Conservation (phyloP, 2,329 filamentous ascomycete genomes). For the Aspergillus sclerotialis region DNA sequence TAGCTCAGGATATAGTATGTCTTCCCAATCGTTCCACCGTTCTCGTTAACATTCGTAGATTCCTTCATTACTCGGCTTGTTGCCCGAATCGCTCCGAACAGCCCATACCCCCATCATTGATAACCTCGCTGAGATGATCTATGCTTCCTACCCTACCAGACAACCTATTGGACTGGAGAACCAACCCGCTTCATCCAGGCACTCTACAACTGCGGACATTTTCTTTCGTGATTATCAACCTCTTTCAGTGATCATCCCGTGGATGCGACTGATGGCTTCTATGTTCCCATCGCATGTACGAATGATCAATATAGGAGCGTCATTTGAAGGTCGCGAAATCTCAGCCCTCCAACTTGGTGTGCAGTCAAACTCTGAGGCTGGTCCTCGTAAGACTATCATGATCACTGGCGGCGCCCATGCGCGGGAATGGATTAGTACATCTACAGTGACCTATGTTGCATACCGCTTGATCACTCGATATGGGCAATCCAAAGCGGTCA, state of each 20-base stretch:
- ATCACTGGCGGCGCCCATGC: conserved; percentile 85
- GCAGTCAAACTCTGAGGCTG: conserved; percentile 41
- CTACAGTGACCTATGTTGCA: conserved; percentile 82
- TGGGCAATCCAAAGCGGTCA: conserved; percentile 63
- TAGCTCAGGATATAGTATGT: conserved; percentile 67
- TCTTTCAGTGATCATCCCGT: conserved; percentile 72
- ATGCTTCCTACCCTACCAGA: conserved; percentile 62
- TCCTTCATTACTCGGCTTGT: conserved; percentile 66
- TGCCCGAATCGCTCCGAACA: conserved; percentile 66
- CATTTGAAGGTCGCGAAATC: conserved; percentile 82
- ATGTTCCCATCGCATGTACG: conserved; percentile 80
- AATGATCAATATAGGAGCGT: conserved; percentile 70
- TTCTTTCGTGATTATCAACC: conserved; percentile 95
- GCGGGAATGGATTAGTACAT: conserved; percentile 92
- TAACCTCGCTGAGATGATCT: conserved; percentile 70
- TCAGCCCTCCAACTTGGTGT: conserved; percentile 70
- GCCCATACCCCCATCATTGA: conserved; percentile 71
- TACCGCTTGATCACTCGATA: conserved; percentile 82
- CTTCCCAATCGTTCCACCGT: background rate
- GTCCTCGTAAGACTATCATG: conserved; percentile 66
- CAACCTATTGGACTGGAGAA: conserved; percentile 21
- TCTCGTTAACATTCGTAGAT: conserved; percentile 37
- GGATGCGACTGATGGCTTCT: conserved; percentile 83
- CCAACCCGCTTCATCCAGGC: conserved; percentile 22
- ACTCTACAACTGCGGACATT: conserved; percentile 48